Conservation (phyloP, 179 eudicot genomes). For the Beta corolliflora region DNA sequence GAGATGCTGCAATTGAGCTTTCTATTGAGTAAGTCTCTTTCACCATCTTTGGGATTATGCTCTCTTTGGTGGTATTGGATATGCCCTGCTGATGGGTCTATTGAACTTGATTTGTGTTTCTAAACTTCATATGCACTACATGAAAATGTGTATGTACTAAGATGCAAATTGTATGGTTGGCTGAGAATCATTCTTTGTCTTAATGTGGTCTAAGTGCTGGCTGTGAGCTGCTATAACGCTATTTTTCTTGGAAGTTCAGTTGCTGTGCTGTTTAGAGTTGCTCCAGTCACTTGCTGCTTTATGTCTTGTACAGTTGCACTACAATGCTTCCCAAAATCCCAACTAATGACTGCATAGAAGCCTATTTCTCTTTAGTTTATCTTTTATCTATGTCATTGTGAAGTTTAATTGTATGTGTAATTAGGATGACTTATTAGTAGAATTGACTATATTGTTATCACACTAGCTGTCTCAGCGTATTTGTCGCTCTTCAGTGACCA, state of each 20-base stretch:
- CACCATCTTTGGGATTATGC: background rate
- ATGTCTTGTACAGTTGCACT: background rate
- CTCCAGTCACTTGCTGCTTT: background rate
- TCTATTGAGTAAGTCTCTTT: conserved; percentile 67
- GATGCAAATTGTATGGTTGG: background rate
- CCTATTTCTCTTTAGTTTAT: background rate
- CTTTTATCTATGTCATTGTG: background rate
- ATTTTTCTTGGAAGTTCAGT: background rate
- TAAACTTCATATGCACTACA: background rate
- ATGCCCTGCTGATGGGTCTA: background rate
- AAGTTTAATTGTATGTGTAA: background rate
- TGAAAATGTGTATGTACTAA: background rate
- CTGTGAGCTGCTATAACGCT: background rate
- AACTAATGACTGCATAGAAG: background rate
- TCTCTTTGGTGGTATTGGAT: background rate
- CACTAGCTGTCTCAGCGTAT: background rate
- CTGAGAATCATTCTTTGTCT: background rate
- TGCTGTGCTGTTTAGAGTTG: background rate
- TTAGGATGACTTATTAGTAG: background rate
- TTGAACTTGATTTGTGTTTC: too few relatives aligned
- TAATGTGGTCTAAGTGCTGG: background rate
- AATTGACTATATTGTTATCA: background rate
- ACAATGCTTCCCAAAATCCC: background rate
- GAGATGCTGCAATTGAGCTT: conserved; percentile 82
- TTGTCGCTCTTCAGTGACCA: background rate